Evolutionary conservation across 176 grass and related monocot species (phyloP), one percentile per base, ranked within the genome.

Genomic region (Pontederia crassipes): DNA sequence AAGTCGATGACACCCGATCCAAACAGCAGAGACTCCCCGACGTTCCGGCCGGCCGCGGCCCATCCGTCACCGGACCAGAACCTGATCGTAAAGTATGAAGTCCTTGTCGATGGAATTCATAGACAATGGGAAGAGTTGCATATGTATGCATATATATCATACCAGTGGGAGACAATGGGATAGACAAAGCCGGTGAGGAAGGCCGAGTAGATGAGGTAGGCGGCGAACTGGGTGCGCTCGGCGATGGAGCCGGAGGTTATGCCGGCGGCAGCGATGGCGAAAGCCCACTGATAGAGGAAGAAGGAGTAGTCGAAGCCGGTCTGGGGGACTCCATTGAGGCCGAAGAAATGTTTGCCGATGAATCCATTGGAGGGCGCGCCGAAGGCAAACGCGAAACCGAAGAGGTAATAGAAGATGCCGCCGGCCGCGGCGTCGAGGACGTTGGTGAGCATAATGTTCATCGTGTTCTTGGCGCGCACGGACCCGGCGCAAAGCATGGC

Each of bases 121-220:
- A 40, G 32, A 3, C 6, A 14, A 55, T 7, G 13, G 17, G 17
- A 14, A n/a, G 12, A 55, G 12, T n/a, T 13, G 13, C 12, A 12
- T 7, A 7, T n/a, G 11, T 9, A 57, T 10, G 26, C 17, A 57
- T 5, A 20, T 1, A 24, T 58, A 10, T 4, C 55, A 11, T 69
- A 77, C 74, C 68, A 80, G 61, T 80, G 77, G 27, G 77, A 80
- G 6, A 80, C 55, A 15, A 80, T n/a, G 2, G 69, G 77, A 28
- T 80, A 80, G 45, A 80, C 77, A 11, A 80, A 74, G 10, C 77
- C 70, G 12, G 70, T 80, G 54, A 80, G 77, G 62, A 80, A 67
- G 17, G 57, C 27, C 14, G 77, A 80, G 59, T 73, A 80, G n/a
- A 73, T 61, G 11, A 74, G 52, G 58, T 80, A 74, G 65, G 77